phyloP scores from a whole-genome alignment of 495 filamentous ascomycete genomes.

The Talaromyces adpressus region DNA sequence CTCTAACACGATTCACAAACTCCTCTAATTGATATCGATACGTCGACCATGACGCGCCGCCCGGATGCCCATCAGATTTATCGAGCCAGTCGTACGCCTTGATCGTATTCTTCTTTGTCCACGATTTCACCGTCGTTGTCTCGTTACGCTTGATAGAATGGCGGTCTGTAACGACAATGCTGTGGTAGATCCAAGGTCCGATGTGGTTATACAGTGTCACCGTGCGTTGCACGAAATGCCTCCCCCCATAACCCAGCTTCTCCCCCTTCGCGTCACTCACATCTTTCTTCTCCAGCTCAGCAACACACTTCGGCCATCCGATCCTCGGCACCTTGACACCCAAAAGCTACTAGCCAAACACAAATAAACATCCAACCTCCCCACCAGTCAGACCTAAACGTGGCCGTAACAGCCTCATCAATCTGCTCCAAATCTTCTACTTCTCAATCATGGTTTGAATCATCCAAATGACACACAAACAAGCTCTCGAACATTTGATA shows the following conservation, averaged over 20 bases:
- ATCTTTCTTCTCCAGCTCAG: conserved; percentile 19
- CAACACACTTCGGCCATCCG: conserved; percentile 21
- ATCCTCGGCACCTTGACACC: conserved; percentile 15
- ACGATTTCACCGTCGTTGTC: conserved; percentile 25
- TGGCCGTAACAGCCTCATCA: conserved; percentile 34
- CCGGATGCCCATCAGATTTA: conserved; percentile 14
- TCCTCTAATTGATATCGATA: conserved; percentile 49
- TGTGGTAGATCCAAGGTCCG: conserved; percentile 34
- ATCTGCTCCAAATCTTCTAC: conserved; percentile 17
- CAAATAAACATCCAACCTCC: conserved; percentile 29
- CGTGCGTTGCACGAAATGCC: conserved; percentile 21
- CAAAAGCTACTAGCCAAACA: conserved; percentile 9
- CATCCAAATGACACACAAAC: too few species aligned
- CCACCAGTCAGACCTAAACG: conserved; percentile 38
- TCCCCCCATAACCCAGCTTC: conserved; percentile 18
- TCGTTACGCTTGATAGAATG: conserved; percentile 28
- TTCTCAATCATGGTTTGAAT: too few species aligned
- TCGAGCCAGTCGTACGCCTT: conserved; percentile 44
- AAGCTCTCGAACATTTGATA: too few species aligned
- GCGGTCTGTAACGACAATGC: conserved; percentile 43
- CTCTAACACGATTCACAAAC: conserved; percentile 48
- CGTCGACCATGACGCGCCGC: conserved; percentile 41
- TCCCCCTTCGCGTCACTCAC: conserved; percentile 14
- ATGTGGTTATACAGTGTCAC: conserved; percentile 38
- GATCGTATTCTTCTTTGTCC: conserved; percentile 30